phyloP scores from a whole-genome alignment of 768 basidiomycete genomes.

The Rhizopogon sp. region DNA sequence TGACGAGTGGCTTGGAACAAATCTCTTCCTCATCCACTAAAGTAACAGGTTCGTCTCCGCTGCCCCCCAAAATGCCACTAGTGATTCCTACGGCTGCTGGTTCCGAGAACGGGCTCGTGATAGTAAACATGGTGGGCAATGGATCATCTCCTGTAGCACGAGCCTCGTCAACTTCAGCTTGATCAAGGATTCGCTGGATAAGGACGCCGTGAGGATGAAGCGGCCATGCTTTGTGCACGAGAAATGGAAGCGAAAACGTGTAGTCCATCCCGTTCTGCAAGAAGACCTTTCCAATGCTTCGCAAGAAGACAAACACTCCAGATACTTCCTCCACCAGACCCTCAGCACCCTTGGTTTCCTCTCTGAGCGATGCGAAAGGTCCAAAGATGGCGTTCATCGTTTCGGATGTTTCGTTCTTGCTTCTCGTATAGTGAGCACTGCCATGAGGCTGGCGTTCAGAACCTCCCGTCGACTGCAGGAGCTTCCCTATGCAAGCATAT shows the following conservation, averaged over 20 bases:
- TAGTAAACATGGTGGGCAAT: slow-evolving; percentile 76
- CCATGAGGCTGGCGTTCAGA: slow-evolving; percentile 19
- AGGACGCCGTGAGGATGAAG: slow-evolving; percentile 74
- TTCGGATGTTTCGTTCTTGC: slow-evolving; percentile 12
- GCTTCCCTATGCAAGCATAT: slow-evolving; percentile 73
- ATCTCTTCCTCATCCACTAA: slow-evolving; percentile 55
- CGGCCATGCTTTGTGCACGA: slow-evolving; percentile 76
- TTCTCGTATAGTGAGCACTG: slow-evolving; percentile 23
- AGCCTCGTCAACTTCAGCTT: slow-evolving; percentile 61
- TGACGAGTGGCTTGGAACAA: slow-evolving; percentile 42
- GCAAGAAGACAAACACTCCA: slow-evolving; percentile 73
- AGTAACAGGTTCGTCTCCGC: slow-evolving; percentile 23
- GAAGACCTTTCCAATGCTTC: slow-evolving; percentile 69
- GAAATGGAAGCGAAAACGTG: slow-evolving; percentile 76
- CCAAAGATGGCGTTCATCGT: slow-evolving; percentile 30
- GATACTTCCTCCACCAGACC: slow-evolving; percentile 37
- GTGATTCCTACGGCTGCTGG: slow-evolving; percentile 68
- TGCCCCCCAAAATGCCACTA: slow-evolving; percentile 48
- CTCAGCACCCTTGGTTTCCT: slow-evolving; percentile 27
- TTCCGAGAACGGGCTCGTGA: slow-evolving; percentile 75
- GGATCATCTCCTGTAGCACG: slow-evolving; percentile 58
- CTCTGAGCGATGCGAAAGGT: slow-evolving; percentile 29
- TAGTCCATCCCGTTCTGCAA: slow-evolving; percentile 68
- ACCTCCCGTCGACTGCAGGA: slow-evolving; percentile 46
- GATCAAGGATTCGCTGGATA: slow-evolving; percentile 70